Conservation (phyloP, 805 yeast genomes). For the Lipomyces kockii region DNA sequence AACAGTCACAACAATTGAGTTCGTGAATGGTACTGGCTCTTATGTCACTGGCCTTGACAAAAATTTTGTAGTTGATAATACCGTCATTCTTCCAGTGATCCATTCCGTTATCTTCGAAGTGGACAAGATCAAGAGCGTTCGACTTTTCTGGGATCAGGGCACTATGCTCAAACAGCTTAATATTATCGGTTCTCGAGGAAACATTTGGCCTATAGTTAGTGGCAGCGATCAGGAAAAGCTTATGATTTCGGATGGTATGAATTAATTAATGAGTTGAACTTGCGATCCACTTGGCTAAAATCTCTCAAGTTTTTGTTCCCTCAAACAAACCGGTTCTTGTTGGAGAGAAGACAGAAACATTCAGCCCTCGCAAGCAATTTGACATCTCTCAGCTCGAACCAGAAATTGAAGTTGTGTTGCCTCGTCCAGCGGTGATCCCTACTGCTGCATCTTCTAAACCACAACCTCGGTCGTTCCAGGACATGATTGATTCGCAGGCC, state of each 20-base stretch:
- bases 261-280: not conserved
- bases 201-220: constrained; percentile 40
- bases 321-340: constrained; percentile 19
- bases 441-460: constrained; percentile 36
- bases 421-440: constrained; percentile 33
- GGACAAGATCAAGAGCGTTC: constrained; percentile 33
- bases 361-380: constrained; percentile 15
- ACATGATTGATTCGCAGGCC: constrained; percentile 26
- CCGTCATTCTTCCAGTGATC: constrained; percentile 36
- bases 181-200: constrained; percentile 42
- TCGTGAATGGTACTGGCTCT: constrained; percentile 40
- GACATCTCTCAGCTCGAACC: constrained; percentile 31
- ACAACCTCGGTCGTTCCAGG: constrained; percentile 30
- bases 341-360: not conserved
- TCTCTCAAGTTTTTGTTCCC: constrained; percentile 5
- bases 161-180: constrained; percentile 41
- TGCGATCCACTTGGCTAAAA: not conserved
- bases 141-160: constrained; percentile 41
- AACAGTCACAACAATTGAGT: constrained; percentile 38
- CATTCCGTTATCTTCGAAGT: constrained; percentile 28
- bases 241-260: constrained; percentile 20
- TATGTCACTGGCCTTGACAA: constrained; percentile 39
- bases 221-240: constrained; percentile 38
- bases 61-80: constrained; percentile 40
- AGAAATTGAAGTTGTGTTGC: constrained; percentile 32